These are phyloP conservation scores for Trametes coccinea DNA, from an alignment of 768 basidiomycete species.

Conservation along the genomic window DNA sequence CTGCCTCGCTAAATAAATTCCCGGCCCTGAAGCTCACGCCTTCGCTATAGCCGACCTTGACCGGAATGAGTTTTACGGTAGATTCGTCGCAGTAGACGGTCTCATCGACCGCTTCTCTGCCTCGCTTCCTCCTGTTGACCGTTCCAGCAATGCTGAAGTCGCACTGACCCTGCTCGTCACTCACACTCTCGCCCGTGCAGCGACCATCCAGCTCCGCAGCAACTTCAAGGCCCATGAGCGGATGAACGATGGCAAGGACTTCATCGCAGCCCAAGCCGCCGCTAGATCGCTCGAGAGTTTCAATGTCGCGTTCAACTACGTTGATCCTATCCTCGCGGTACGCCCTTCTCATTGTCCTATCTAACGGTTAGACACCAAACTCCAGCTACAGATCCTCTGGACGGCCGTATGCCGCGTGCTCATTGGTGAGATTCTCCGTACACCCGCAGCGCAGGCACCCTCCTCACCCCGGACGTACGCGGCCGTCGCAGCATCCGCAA, in stretches of 20 bases:
- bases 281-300: slow-evolving; percentile 10
- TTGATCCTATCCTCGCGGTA: slow-evolving; percentile 26
- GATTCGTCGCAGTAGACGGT: slow-evolving; percentile 22
- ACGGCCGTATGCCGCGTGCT: slow-evolving; percentile 22
- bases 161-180: slow-evolving; percentile 36
- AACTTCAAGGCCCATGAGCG: slow-evolving; percentile 43
- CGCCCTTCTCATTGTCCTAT: neutral
- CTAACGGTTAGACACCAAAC: neutral
- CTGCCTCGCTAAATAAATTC: neutral
- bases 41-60: slow-evolving; percentile 6
- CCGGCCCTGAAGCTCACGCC: neutral
- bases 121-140: slow-evolving; percentile 23
- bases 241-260: slow-evolving; percentile 26
- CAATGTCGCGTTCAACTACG: slow-evolving; percentile 1
- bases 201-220: slow-evolving; percentile 53
- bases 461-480: slow-evolving; percentile 11
- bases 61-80: slow-evolving; percentile 16
- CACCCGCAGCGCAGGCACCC: slow-evolving; percentile 4
- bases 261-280: slow-evolving; percentile 20
- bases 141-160: slow-evolving; percentile 3
- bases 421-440: slow-evolving; percentile 23
- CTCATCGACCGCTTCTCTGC: slow-evolving; percentile 28
- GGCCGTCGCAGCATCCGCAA: slow-evolving; percentile 8
- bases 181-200: slow-evolving; percentile 49
- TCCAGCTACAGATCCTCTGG: slow-evolving; percentile 20